Percentiles rank a stretch among this genome's conserved stretches.
These are phyloP conservation scores for Chromera velia DNA, from an alignment of 73 alveolate genomes.

Conservation along the genomic window DNA sequence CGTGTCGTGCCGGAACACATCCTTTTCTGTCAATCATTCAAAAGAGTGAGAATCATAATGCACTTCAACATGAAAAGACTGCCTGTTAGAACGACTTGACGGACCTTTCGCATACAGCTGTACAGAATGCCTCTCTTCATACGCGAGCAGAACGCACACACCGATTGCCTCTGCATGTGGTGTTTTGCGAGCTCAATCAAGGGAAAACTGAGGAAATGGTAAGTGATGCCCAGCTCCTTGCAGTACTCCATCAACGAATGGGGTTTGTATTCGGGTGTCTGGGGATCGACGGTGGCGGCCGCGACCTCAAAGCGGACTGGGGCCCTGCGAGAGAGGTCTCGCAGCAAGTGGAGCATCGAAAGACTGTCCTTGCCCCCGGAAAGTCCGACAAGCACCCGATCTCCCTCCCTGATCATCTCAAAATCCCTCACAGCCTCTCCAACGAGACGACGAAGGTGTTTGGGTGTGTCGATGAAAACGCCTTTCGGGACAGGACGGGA, in stretches of 20 bases:
- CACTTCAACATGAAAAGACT: too few species aligned
- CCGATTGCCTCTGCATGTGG: constrained; percentile 62
- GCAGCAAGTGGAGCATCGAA: constrained; percentile 75
- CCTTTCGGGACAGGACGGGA: too few species aligned
- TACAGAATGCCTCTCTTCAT: constrained; percentile 94
- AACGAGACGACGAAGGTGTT: constrained; percentile 41
- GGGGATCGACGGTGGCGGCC: constrained; percentile 91
- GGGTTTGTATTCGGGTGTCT: constrained; percentile 90
- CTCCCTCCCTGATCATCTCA: constrained; percentile 87
- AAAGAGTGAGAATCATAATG: too few species aligned
- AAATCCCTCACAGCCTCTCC: constrained; percentile 81
- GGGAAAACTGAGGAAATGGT: constrained; percentile 27
- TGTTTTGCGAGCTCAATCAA: constrained; percentile 22
- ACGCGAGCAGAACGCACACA: constrained; percentile 93
- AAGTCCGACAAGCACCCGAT: constrained; percentile 81
- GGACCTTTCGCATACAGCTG: constrained; percentile 72
- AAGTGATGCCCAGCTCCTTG: neutral
- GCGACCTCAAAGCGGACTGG: neutral
- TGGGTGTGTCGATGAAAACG: too few species aligned
- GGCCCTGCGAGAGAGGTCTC: neutral
- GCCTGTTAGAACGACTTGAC: too few species aligned
- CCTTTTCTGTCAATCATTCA: too few species aligned
- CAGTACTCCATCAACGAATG: constrained; percentile 56
- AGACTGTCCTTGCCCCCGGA: constrained; percentile 96
- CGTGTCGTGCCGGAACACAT: too few species aligned